Evolutionary conservation across 2,329 filamentous ascomycete genomes (phyloP).

Genomic region (Massarina eburnea): DNA sequence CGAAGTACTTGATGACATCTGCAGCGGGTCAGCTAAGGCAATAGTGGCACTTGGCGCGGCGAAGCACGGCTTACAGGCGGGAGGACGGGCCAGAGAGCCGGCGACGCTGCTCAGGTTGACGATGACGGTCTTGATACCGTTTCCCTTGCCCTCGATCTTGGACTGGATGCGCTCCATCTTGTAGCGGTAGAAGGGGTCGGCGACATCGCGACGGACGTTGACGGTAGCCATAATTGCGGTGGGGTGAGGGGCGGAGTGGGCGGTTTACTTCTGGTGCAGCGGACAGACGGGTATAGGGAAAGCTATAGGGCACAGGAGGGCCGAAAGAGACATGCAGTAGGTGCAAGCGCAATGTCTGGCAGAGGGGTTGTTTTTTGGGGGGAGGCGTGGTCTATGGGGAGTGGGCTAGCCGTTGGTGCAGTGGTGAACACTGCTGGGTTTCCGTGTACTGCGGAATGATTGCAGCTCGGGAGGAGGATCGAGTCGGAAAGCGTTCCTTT

Average conservation of each 20-base stretch:
- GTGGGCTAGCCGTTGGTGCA: conserved; percentile 86
- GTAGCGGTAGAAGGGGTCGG: conserved; percentile 99
- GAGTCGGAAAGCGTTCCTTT: conserved; percentile 91
- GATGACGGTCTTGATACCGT: conserved; percentile 98
- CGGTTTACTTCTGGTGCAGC: conserved; percentile 33
- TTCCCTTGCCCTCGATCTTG: conserved; percentile 99
- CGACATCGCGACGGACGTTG: conserved; percentile 96
- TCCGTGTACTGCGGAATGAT: conserved; percentile 93
- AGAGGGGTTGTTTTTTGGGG: conserved; percentile 30
- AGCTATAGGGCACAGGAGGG: conserved; percentile 54
- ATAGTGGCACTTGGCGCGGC: neutral
- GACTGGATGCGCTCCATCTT: conserved; percentile 99
- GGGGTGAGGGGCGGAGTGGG: conserved; percentile 7
- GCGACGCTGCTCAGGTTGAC: conserved; percentile 96
- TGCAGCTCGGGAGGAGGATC: conserved; percentile 93
- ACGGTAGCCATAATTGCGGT: conserved; percentile 87
- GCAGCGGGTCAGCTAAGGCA: conserved; percentile 8
- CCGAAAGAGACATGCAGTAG: conserved; percentile 63
- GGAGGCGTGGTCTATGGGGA: conserved; percentile 41
- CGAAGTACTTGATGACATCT: conserved; percentile 99
- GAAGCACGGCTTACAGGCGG: conserved; percentile 61
- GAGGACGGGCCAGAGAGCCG: conserved; percentile 85
- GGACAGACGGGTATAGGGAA: conserved; percentile 32
- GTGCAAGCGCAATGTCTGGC: conserved; percentile 33
- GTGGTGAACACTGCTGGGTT: conserved; percentile 86